Evolutionary conservation across 305 asterid species (phyloP), one percentile per base, ranked within the genome.

Genomic region (Fraxinus nigra): DNA sequence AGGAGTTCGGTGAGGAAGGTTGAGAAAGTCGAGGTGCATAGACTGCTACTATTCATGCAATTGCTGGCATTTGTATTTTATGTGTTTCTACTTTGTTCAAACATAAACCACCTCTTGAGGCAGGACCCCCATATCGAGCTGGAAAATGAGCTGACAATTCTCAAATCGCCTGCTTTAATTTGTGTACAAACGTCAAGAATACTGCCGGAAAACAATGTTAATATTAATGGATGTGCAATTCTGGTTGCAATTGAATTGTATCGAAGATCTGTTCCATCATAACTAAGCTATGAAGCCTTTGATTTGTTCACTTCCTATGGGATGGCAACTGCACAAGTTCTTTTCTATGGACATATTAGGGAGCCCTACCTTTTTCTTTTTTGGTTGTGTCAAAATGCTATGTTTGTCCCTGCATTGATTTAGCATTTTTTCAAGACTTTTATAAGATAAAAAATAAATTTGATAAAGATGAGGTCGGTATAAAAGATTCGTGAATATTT

Each of bases 1-100:
- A 89, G 85, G 98, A 94, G 88, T 94, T 94, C 20, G 98, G 98
- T 5, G 98, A 94, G 88, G 99, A 96, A 88, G 98, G 99, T 56
- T 96, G 92, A 92, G 67, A 84, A 83, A 67, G 40, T 37, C 40
- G 67, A 77, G 65, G 73, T 69, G 84, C 70, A 32, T 34, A 54
- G 30, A 37, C 54, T 65, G 81, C 75, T 69, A 11, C 40, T 22
- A 26, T 73, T 81, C 79, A 26, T 77, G 76, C 76, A 14, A 24
- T 83, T 77, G 84, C 77, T 72, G 76, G 30, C 78, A 72, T 75
- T 74, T 84, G 89, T 84, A 81, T 84, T 79, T 82, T 85, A 63
- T 24, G 69, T 82, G 82, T 76, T 80, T 81, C 48, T 70, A 18
- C 75, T 16, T 28, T 56, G 16, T 80, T 74, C 81, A 48, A 76